Percentiles rank a stretch among this genome's conserved stretches.
These are phyloP conservation scores for Aphanomyces cochlioides DNA, from an alignment of 352 stramenopile genomes.

Conservation along the genomic window DNA sequence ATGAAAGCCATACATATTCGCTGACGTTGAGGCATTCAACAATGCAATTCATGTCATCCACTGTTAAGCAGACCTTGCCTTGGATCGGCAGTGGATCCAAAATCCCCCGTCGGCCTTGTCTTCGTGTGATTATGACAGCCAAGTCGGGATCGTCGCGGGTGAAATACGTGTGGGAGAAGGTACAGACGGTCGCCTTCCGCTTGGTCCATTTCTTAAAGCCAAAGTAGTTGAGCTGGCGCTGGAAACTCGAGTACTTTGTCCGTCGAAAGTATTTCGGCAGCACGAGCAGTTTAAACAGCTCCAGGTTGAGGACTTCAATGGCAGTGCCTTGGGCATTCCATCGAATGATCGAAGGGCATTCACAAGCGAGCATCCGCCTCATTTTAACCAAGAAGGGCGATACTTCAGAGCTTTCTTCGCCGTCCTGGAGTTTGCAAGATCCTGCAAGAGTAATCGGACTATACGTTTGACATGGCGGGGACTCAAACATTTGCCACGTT, in stretches of 20 bases:
- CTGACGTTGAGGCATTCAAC: too few species aligned
- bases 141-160: conserved; percentile 54
- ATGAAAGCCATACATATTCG: too few species aligned
- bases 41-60: too few species aligned
- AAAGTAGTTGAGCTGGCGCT: conserved; percentile 92
- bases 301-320: conserved; percentile 38
- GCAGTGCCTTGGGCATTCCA: background rate
- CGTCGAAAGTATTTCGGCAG: conserved; percentile 19
- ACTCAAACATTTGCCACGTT: too few species aligned
- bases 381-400: conserved; percentile 1
- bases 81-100: too few species aligned
- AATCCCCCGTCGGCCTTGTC: conserved; percentile 15
- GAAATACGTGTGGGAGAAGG: conserved; percentile 69
- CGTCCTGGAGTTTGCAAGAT: too few species aligned
- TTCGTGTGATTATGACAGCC: conserved; percentile 56
- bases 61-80: too few species aligned
- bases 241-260: conserved; percentile 52
- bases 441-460: too few species aligned
- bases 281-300: conserved; percentile 44
- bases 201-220: conserved; percentile 75
- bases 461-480: too few species aligned
- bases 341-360: background rate
- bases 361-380: background rate
- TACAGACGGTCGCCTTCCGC: conserved; percentile 65
- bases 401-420: background rate